Base-by-base conservation (phyloP, 1,139 yeast genomes). In the Kodamaea derodonti region DNA sequence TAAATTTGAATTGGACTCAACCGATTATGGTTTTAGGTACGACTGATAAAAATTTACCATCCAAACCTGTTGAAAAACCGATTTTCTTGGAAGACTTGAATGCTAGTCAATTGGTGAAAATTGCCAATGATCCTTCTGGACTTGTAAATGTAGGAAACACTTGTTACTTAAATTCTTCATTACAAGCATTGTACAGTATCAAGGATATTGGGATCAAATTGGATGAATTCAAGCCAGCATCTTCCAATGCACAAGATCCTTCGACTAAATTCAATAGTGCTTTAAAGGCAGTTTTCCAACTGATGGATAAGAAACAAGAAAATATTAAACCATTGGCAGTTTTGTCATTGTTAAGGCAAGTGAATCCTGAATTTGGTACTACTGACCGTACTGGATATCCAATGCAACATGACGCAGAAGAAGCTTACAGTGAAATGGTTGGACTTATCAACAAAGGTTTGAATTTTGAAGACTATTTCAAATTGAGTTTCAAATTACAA, bases 321-420 rank as follows among this genome's bases (percentile, higher is more conserved):
- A 60, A 51, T 50, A 70, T 54, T 58, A 80, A 49, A 57, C 76
- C 59, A 2, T 60, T 78, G 24, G 65, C 78, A 28, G 77, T 90
- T 41, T 65, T 90, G 42, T 66, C 78, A 25, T 62, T 78, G 25
- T 68, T 85, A 43, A 75, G 92, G 60, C 66, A 69, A 36, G 64
- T 70, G 14, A 85, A 77, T 52, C 97, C 97, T 1, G 97, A 94
- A 61, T 92, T 94, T 61, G 86, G 84, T 29, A 97, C 92, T 54
- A 70, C 75, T 45, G 78, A 76, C 33, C 72, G 72, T 33, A 65
- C 69, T 37, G 97, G 97, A 1, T 69, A 74, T 40, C 84, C 75
- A 56, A 88, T 85, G 56, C 98, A 92, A 63, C 99, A 92, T 60
- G 99, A 92, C 67, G 98, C 98, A 0, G 99, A 92, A 62, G 99